These are phyloP conservation scores for Mycena alexandri DNA, from an alignment of 768 basidiomycete genomes.

Conservation along the genomic window DNA sequence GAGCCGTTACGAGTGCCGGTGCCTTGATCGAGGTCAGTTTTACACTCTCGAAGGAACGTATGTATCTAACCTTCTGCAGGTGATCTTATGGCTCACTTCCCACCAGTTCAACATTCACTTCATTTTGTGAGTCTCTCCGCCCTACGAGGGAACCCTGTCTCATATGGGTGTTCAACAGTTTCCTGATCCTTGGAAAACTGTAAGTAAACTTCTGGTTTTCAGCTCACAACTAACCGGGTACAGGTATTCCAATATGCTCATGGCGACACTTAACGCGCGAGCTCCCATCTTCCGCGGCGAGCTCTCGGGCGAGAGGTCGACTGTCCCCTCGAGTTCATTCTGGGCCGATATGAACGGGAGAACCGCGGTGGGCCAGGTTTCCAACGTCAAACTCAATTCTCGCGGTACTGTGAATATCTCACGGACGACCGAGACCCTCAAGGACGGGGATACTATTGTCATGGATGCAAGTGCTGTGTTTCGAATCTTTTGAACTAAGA, in stretches of 20 bases:
- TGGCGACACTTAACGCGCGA: constrained; percentile 32
- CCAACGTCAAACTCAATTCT: too few relatives aligned
- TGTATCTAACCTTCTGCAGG: neutral
- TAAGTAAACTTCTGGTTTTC: neutral
- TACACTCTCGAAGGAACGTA: too few relatives aligned
- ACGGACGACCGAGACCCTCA: too few relatives aligned
- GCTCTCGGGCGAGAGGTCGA: too few relatives aligned
- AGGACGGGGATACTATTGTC: too few relatives aligned
- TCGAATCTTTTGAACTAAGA: too few relatives aligned
- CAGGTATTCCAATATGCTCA: constrained; percentile 33
- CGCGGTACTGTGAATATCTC: too few relatives aligned
- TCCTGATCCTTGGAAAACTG: constrained; percentile 34
- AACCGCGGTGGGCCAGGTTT: too few relatives aligned
- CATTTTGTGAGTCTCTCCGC: constrained; percentile 25
- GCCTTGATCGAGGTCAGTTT: constrained; percentile 12
- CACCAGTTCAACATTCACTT: constrained; percentile 37
- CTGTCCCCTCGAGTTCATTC: too few relatives aligned
- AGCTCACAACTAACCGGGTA: neutral
- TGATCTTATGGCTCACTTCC: constrained; percentile 31
- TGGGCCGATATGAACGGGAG: too few relatives aligned
- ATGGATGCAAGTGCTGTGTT: too few relatives aligned
- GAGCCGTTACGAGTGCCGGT: constrained; percentile 24
- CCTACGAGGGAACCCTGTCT: neutral
- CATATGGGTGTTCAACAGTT: constrained; percentile 17
- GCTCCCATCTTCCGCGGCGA: constrained; percentile 11